Evolutionary conservation across 805 yeast genomes (phyloP), one percentile per base, ranked within the genome.

Genomic region (Candida pini): DNA sequence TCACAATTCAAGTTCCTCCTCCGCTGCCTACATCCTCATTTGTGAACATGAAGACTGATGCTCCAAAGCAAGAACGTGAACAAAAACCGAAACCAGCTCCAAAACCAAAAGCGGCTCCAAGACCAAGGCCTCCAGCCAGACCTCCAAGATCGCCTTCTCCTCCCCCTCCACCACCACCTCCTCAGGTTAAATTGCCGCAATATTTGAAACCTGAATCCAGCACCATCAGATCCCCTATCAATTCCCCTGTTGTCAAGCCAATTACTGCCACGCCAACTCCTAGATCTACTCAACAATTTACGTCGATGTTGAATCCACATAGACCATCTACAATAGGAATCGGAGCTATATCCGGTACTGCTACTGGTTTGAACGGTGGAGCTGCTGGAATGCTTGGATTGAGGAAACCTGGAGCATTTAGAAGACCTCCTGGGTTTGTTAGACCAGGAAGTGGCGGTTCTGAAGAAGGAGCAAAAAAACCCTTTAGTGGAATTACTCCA

Each of bases 321-420:
- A 29, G 30, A 9, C 44, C 47, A 15, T 36, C 41, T 6, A 39
- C 45, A 3, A 23, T 23, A 15, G 48, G 45, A 7, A 31, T 38
- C 9, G 45, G 46, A 13, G n/a, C 39, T 7, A 23, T 29, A 3
- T 13, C 15, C 9, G 22, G 9, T 14, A 10, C 22, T 9, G 4
- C 30, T 9, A 17, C 22, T 9, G 12, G n/a, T 4, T 18, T 14
- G 9, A 25, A 32, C 23, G 29, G 21, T 5, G 31, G 22, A 18
- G 23, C 30, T 18, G 22, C 30, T 20, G 37, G 42, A 15, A 28
- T 37, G 18, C 25, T 41, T 28, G 52, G 58, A 13, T 44, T 57
- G 16, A 36, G 60, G 22, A 57, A 50, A 31, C 64, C 64, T 0
- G 56, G 60, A 2, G 62, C 64, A 0, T 59, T 58, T 32, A 42